Conservation (phyloP, 176 grass and related monocot genomes). For the Cenchrus americanus region DNA sequence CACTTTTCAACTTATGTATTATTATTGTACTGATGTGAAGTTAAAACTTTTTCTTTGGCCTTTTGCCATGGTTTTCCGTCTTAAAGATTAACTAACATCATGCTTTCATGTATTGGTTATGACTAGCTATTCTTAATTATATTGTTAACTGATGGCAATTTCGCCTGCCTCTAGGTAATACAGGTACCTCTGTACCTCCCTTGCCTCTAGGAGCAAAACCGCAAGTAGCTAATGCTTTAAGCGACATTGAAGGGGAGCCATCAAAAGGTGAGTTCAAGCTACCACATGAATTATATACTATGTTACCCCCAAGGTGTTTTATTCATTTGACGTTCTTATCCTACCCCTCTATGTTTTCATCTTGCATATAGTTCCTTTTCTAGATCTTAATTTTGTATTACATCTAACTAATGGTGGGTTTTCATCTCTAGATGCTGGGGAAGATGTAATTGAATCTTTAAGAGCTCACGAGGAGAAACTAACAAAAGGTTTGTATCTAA, state of each 20-base stretch:
- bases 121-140: neutral
- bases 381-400: constrained; percentile 5
- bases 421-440: constrained; percentile 2
- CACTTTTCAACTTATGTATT: too few species aligned
- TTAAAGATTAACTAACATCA: too few species aligned
- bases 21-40: too few species aligned
- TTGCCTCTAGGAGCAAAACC: constrained; percentile 34
- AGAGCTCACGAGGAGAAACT: constrained; percentile 13
- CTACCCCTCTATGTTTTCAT: neutral
- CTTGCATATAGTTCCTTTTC: neutral
- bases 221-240: neutral
- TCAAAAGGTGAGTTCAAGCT: constrained; percentile 30
- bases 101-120: too few species aligned
- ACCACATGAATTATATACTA: neutral
- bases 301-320: neutral
- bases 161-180: neutral
- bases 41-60: too few species aligned
- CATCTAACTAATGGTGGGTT: neutral
- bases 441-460: neutral
- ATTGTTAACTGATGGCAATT: neutral
- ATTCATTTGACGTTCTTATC: constrained; percentile 6
- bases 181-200: neutral
- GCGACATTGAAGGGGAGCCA: neutral
- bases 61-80: too few species aligned
- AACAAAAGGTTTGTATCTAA: constrained; percentile 30